These are phyloP conservation scores for Chaetoceros tenuissimus DNA, from an alignment of 108 stramenopile genomes.

Conservation along the genomic window DNA sequence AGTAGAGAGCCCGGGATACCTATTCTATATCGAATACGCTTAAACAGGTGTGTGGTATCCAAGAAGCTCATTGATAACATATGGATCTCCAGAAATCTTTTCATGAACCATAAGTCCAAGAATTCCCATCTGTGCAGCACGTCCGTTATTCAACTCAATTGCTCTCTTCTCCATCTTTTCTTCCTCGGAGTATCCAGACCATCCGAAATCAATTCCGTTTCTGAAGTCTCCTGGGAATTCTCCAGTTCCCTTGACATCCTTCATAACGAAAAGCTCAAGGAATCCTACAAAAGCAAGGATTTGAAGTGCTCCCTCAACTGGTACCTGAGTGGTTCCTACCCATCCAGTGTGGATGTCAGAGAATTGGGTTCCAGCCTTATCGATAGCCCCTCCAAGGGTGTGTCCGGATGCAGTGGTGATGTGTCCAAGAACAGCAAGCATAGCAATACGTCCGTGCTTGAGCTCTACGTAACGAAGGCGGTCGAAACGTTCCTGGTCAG, in stretches of 20 bases:
- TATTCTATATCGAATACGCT: too few relatives aligned
- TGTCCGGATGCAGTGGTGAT: constrained; percentile 59
- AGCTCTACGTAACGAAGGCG: constrained; percentile 43
- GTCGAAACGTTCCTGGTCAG: constrained; percentile 35
- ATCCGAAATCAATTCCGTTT: constrained; percentile 36
- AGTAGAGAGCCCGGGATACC: too few relatives aligned
- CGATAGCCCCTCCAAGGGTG: constrained; percentile 23
- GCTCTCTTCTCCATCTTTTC: constrained; percentile 39
- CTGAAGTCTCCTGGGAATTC: constrained; percentile 28
- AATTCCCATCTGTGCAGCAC: constrained; percentile 60
- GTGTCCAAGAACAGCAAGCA: constrained; percentile 86
- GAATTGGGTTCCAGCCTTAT: constrained; percentile 17
- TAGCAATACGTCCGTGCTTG: constrained; percentile 72
- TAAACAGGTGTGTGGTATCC: constrained; percentile 25
- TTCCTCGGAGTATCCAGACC: constrained; percentile 22
- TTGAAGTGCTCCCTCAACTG: constrained; percentile 15
- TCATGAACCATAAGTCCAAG: constrained; percentile 56
- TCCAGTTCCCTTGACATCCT: constrained; percentile 17
- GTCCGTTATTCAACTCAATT: constrained; percentile 64
- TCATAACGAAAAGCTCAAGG: constrained; percentile 29
- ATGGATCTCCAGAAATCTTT: constrained; percentile 34
- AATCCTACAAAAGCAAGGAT: constrained; percentile 20
- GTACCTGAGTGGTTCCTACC: constrained; percentile 20
- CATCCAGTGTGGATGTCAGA: constrained; percentile 20
- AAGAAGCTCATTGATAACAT: constrained; percentile 32